Percentiles rank a stretch among this genome's conserved stretches.
Evolutionary conservation across 2,329 filamentous ascomycete genomes (phyloP).

Genomic region (Neofusicoccum umdonicola): DNA sequence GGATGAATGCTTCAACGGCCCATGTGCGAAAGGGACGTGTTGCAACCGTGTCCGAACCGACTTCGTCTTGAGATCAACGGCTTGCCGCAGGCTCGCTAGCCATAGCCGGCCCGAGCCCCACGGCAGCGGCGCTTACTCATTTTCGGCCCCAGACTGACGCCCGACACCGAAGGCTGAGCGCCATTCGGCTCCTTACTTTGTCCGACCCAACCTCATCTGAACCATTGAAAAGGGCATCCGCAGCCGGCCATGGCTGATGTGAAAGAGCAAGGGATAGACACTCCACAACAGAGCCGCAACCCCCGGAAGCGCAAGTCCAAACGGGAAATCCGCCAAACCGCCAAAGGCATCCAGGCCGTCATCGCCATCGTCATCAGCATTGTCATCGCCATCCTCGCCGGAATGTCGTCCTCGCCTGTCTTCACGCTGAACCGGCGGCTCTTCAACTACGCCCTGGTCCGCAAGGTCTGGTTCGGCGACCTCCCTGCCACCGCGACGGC

Average conservation of each 20-base stretch:
- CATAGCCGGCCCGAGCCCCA: not conserved
- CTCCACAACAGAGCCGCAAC: not conserved
- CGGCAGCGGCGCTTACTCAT: not conserved
- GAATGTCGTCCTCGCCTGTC: constrained; percentile 26
- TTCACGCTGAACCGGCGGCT: constrained; percentile 37
- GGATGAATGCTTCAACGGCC: too few relatives aligned
- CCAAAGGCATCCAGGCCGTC: not conserved
- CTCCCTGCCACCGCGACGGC: constrained; percentile 27
- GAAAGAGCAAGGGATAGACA: not conserved
- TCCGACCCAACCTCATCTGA: not conserved
- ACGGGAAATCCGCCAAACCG: not conserved
- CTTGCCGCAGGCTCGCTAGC: not conserved
- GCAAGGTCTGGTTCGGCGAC: constrained; percentile 40
- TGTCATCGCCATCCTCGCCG: constrained; percentile 3
- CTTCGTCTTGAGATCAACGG: not conserved
- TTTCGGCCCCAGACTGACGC: not conserved
- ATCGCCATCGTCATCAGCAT: constrained; percentile 1
- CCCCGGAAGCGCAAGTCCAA: not conserved
- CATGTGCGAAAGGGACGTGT: too few relatives aligned
- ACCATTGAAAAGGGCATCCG: too few relatives aligned
- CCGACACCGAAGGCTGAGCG: not conserved
- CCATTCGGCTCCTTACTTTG: not conserved
- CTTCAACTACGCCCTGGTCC: constrained; percentile 42
- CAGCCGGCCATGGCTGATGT: not conserved
- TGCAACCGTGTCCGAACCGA: too few relatives aligned